A percentile compares a stretch with the other conserved stretches of the same genome.
Conservation (phyloP, 768 basidiomycete species). For the Lactifluus volemus region DNA sequence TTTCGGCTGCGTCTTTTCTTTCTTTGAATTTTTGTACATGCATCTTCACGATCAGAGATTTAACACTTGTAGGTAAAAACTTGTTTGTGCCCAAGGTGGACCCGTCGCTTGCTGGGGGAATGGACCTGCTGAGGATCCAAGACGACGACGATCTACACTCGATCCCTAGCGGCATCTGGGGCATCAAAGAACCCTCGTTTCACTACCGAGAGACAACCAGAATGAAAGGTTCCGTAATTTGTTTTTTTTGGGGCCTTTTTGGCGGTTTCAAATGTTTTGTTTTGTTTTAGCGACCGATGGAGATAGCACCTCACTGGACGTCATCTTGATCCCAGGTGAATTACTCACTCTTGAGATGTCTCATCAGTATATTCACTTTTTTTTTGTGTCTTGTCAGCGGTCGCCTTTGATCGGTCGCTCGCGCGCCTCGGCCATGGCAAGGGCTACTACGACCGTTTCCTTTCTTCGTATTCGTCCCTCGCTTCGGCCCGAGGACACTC, state of each 20-base stretch:
- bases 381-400: slow-evolving; percentile 33
- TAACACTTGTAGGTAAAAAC: slow-evolving; percentile 40
- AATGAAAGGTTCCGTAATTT: slow-evolving; percentile 34
- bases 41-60: neutral
- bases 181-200: slow-evolving; percentile 57
- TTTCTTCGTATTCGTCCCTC: slow-evolving; percentile 40
- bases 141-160: slow-evolving; percentile 46
- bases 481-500: slow-evolving; percentile 29
- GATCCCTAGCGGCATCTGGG: slow-evolving; percentile 60
- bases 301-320: neutral
- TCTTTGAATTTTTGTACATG: neutral
- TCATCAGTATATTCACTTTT: neutral
- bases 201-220: slow-evolving; percentile 39
- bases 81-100: slow-evolving; percentile 64
- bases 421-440: slow-evolving; percentile 76
- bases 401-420: slow-evolving; percentile 63
- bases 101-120: slow-evolving; percentile 33
- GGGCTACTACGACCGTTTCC: slow-evolving; percentile 75
- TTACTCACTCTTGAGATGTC: neutral
- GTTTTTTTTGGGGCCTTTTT: too few relatives aligned
- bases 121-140: slow-evolving; percentile 63
- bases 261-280: neutral
- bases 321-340: slow-evolving; percentile 18
- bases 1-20: too few relatives aligned
- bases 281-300: neutral